Evolutionary conservation across 75 land plant genomes (phyloP).

Genomic region (Picea glauca): DNA sequence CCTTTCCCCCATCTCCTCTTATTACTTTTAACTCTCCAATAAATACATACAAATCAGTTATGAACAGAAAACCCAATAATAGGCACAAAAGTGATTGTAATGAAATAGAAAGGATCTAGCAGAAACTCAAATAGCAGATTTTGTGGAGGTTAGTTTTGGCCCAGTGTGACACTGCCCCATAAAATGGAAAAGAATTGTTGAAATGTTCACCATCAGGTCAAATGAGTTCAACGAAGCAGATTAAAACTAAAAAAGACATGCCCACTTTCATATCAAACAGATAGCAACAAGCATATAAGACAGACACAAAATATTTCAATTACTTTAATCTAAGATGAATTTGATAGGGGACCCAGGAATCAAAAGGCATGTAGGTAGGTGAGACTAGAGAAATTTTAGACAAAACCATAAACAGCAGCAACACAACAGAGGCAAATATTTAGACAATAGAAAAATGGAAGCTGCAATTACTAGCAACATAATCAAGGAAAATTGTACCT

Average conservation of each 20-base stretch:
- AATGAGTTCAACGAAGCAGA: background rate
- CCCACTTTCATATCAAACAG: background rate
- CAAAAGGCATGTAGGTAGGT: background rate
- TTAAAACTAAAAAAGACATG: background rate
- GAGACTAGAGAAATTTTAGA: background rate
- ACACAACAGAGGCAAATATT: background rate
- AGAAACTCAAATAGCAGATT: background rate
- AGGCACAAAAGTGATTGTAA: background rate
- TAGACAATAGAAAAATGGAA: background rate
- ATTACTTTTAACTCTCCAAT: too few relatives aligned
- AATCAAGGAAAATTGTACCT: background rate
- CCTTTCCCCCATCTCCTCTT: too few relatives aligned
- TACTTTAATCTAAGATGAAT: too few relatives aligned
- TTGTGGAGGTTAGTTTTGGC: background rate
- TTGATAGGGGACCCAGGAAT: too few relatives aligned
- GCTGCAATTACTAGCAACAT: background rate
- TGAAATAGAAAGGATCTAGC: background rate
- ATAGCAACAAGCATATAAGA: background rate
- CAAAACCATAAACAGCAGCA: background rate
- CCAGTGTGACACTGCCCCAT: background rate
- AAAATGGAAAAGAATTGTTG: background rate
- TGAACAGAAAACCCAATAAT: too few relatives aligned
- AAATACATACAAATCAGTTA: too few relatives aligned
- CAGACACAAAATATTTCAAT: background rate
- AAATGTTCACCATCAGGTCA: background rate